A percentile compares a stretch with the other conserved stretches of the same genome.
phyloP scores from a whole-genome alignment of 805 yeast species.

The Pichia californica region DNA sequence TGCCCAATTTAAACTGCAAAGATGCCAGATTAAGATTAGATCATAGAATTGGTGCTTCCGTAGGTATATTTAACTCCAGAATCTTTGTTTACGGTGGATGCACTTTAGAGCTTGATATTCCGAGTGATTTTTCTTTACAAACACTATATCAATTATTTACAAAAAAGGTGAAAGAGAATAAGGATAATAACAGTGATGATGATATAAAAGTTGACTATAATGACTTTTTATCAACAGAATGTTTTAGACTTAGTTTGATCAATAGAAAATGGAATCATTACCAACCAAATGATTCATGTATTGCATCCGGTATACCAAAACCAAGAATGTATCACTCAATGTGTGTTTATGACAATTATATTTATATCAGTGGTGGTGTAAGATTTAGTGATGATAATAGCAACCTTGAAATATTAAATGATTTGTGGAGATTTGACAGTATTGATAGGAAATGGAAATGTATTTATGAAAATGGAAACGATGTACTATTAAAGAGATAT shows the following conservation, averaged over 20 bases:
- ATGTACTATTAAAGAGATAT: constrained; percentile 32
- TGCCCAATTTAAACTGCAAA: constrained; percentile 45
- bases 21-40: constrained; percentile 52
- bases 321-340: constrained; percentile 59
- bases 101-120: constrained; percentile 47
- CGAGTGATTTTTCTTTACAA: constrained; percentile 30
- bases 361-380: constrained; percentile 65
- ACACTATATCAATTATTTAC: constrained; percentile 36
- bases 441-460: constrained; percentile 48
- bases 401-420: constrained; percentile 44
- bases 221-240: constrained; percentile 52
- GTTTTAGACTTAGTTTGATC: constrained; percentile 53
- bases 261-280: constrained; percentile 48
- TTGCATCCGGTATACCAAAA: constrained; percentile 23
- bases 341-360: constrained; percentile 39
- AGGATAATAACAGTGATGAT: neutral
- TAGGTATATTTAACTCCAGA: constrained; percentile 50
- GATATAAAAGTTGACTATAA: constrained; percentile 1
- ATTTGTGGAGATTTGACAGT: constrained; percentile 62
- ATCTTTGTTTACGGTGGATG: constrained; percentile 66
- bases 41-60: constrained; percentile 64
- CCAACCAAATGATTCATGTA: constrained; percentile 24
- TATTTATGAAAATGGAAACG: constrained; percentile 33
- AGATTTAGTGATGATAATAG: constrained; percentile 33
- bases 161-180: constrained; percentile 2